Evolutionary conservation across 2,329 filamentous ascomycete genomes (phyloP), one percentile per base, ranked within the genome.

Genomic region (Exophiala spinifera): DNA sequence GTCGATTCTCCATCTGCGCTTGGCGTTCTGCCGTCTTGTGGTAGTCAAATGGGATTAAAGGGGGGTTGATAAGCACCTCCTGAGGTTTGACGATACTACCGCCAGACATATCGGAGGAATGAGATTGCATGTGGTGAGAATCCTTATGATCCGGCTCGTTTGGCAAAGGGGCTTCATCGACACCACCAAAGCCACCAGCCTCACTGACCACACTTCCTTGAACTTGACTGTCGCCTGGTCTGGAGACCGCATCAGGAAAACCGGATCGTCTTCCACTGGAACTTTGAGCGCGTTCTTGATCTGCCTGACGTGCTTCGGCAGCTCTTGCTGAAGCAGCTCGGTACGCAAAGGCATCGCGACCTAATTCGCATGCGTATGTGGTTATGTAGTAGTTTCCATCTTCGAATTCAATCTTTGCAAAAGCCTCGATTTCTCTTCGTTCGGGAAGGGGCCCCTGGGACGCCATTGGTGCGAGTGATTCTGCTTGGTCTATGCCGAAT

Each of bases 381-480:
- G 80, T 83, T 70, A 85, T 80, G 65, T 84, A 85, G 66, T 83
- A 86, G 64, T 83, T 81, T 49, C 83, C 82, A 69, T 86, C 83
- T 48, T 80, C 76, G 66, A 86, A 85, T 63, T 81, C 79, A 44
- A 86, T 74, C 65, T 84, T 83, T 37, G 83, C 83, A 68, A 82
- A 86, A 31, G 82, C 83, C 60, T 80, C 76, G 56, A 83, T 79
- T 47, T 64, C 61, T 43, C 59, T 49, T 33, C 57, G 56, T 55
- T 59, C 50, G 1, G 52, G 57, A 3, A 44, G 37, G 10, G 55
- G 55, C n/a, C 54, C 58, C 14, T 53, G 54, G 10, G 53, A 45
- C 28, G 52, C 39, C 44, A 42, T 34, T 17, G 49, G 60, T 20
- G 56, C 36, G 15, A 45, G 55, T n/a, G 52, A 49, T 19, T 55